A percentile compares a stretch with the other conserved stretches of the same genome.
Evolutionary conservation across 116 monocot genomes (phyloP).

Genomic region (Papilionanthe hybrid): DNA sequence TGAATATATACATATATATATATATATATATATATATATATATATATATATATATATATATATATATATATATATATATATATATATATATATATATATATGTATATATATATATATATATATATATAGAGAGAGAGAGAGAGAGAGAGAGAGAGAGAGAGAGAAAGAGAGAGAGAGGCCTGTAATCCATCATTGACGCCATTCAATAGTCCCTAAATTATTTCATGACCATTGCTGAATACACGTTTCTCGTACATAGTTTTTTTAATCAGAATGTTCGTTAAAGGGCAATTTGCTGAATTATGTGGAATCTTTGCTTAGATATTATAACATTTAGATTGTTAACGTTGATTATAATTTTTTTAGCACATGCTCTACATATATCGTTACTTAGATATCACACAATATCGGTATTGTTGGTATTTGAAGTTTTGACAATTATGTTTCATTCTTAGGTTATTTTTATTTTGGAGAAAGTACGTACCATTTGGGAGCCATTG

Average conservation of each 20-base stretch:
- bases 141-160: too few relatives aligned
- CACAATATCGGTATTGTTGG: not conserved
- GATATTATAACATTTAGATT: not conserved
- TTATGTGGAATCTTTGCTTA: not conserved
- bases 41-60: too few relatives aligned
- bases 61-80: too few relatives aligned
- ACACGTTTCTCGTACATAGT: not conserved
- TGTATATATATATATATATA: too few relatives aligned
- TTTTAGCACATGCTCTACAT: not conserved
- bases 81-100: too few relatives aligned
- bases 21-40: too few relatives aligned
- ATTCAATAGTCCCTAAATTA: not conserved
- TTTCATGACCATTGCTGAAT: not conserved
- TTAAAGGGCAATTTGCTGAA: not conserved
- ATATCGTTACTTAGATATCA: not conserved
- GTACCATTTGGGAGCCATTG: slow-evolving; percentile 72
- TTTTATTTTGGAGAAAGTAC: slow-evolving; percentile 80
- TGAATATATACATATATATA: too few relatives aligned
- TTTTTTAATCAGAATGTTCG: not conserved
- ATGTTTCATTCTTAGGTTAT: slow-evolving; percentile 43
- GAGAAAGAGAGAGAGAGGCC: too few relatives aligned
- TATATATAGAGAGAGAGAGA: too few relatives aligned
- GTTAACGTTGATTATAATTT: not conserved
- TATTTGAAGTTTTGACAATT: slow-evolving; percentile 2
- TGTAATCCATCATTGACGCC: not conserved